Evolutionary conservation across 257 asterid genomes (phyloP).

Genomic region (Phtheirospermum japonicum): DNA sequence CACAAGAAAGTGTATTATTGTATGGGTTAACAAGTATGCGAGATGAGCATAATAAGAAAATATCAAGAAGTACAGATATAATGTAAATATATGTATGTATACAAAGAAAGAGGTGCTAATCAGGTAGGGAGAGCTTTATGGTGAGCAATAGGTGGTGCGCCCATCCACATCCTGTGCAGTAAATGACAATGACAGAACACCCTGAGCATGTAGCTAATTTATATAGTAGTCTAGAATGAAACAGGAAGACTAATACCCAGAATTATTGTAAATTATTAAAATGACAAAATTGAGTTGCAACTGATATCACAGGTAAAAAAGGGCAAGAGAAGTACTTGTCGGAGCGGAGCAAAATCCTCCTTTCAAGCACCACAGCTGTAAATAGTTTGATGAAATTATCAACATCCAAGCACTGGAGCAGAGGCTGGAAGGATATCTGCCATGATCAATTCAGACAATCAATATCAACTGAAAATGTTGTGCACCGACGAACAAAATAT

Average conservation of each 20-base stretch:
- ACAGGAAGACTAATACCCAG: constrained; percentile 8
- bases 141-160: too few relatives aligned
- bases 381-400: constrained; percentile 88
- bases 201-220: background rate
- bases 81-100: too few relatives aligned
- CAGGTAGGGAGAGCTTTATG: too few relatives aligned
- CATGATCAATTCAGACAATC: constrained; percentile 30
- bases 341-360: constrained; percentile 95
- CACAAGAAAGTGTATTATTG: too few relatives aligned
- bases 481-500: constrained; percentile 8
- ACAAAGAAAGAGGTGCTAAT: too few relatives aligned
- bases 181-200: background rate
- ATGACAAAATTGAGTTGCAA: constrained; percentile 14
- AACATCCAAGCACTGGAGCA: constrained; percentile 96
- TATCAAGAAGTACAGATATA: too few relatives aligned
- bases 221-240: background rate
- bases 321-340: constrained; percentile 56
- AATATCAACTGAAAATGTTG: constrained; percentile 25
- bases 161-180: too few relatives aligned
- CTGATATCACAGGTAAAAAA: constrained; percentile 18
- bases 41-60: too few relatives aligned
- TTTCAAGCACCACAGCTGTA: constrained; percentile 87
- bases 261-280: background rate
- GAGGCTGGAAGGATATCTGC: constrained; percentile 97
- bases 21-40: too few relatives aligned